A percentile compares a stretch with the other conserved stretches of the same genome.
Evolutionary conservation across 257 asterid species (phyloP).

Genomic region (Solanum clarkiae): DNA sequence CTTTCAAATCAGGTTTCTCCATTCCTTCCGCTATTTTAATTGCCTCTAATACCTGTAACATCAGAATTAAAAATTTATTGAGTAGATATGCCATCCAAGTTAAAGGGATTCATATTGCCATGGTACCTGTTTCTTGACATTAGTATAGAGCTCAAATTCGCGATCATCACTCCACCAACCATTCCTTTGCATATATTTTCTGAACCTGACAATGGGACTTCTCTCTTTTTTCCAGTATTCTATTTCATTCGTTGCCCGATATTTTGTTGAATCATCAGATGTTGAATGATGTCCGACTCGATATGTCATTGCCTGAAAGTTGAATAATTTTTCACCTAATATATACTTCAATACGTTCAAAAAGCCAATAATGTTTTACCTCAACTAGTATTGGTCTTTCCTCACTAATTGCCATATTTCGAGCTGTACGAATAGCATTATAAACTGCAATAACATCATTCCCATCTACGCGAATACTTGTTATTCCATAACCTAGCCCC

Average conservation of each 20-base stretch:
- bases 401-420: constrained; percentile 57
- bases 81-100: too few relatives aligned
- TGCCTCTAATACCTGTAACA: constrained; percentile 44
- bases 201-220: constrained; percentile 44
- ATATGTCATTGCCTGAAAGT: constrained; percentile 56
- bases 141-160: constrained; percentile 36
- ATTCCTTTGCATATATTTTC: constrained; percentile 57
- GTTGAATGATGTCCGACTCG: constrained; percentile 93
- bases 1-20: constrained; percentile 46
- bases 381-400: constrained; percentile 69
- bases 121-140: constrained; percentile 48
- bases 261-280: constrained; percentile 92
- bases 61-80: not conserved
- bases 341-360: not conserved
- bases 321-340: not conserved
- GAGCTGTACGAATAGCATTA: constrained; percentile 47
- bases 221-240: constrained; percentile 61
- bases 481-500: constrained; percentile 78
- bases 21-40: constrained; percentile 55
- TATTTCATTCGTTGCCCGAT: constrained; percentile 50
- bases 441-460: constrained; percentile 79
- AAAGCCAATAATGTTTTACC: constrained; percentile 22
- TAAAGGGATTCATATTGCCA: too few relatives aligned
- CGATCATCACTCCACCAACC: constrained; percentile 83
- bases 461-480: constrained; percentile 75